Conservation (phyloP, 257 asterid genomes). For the Solanum rostratum region DNA sequence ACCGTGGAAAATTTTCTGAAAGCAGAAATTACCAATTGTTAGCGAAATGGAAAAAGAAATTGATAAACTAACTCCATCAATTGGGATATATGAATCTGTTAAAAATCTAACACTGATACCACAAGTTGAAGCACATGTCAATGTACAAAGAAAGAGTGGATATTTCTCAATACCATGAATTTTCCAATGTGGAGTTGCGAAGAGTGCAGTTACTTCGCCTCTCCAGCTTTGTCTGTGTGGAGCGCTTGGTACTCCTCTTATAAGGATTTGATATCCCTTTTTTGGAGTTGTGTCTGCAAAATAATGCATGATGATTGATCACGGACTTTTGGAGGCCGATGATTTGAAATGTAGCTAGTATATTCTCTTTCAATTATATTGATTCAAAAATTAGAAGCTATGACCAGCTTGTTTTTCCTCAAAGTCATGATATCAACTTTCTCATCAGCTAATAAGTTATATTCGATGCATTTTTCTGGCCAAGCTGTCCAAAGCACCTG, state of each 20-base stretch:
- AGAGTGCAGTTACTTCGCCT: constrained; percentile 58
- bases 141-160: not conserved
- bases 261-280: constrained; percentile 45
- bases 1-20: constrained; percentile 50
- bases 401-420: not conserved
- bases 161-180: constrained; percentile 42
- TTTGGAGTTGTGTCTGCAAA: constrained; percentile 51
- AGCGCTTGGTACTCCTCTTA: constrained; percentile 65
- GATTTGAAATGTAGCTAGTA: not conserved
- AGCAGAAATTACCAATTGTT: not conserved
- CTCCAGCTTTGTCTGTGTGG: constrained; percentile 61
- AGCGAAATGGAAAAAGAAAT: not conserved
- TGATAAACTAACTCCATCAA: not conserved
- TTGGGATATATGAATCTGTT: not conserved
- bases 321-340: not conserved
- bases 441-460: not conserved
- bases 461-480: not conserved
- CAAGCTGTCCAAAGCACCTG: not conserved
- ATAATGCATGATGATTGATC: not conserved
- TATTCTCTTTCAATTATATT: not conserved
- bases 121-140: not conserved
- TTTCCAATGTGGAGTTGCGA: constrained; percentile 55
- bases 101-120: not conserved
- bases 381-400: not conserved
- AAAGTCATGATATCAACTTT: not conserved